Evolutionary conservation across 75 land plant species (phyloP).

Genomic region (Adiantum capillusveneris): DNA sequence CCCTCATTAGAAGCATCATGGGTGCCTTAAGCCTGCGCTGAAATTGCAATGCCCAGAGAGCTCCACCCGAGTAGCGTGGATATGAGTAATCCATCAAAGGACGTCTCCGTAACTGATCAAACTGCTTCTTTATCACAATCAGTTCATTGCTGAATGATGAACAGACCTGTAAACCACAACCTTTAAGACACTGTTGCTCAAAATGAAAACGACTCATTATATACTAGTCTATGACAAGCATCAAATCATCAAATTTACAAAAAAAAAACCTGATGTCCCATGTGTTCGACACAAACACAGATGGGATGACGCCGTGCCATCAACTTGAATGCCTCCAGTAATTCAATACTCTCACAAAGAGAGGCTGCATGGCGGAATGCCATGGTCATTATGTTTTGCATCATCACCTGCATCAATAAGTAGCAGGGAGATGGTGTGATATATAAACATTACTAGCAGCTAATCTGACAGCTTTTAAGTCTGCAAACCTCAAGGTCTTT

Average conservation of each 20-base stretch:
- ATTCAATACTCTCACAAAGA: conserved; percentile 23
- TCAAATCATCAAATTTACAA: background rate
- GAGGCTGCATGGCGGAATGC: conserved; percentile 29
- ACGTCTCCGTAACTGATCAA: conserved; percentile 23
- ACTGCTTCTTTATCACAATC: conserved; percentile 21
- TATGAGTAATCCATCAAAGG: conserved; percentile 33
- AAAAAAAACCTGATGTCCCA: conserved; percentile 17
- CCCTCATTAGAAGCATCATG: conserved; percentile 22
- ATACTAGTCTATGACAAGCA: too few species aligned
- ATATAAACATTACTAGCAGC: background rate
- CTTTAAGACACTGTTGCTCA: too few species aligned
- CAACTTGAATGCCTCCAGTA: conserved; percentile 27
- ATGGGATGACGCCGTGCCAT: conserved; percentile 23
- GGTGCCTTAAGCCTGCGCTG: conserved; percentile 24
- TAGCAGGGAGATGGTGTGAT: background rate
- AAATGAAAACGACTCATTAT: background rate
- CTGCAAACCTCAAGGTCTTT: conserved; percentile 27
- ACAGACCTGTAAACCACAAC: conserved; percentile 16
- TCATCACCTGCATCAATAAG: conserved; percentile 13
- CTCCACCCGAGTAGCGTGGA: conserved; percentile 25
- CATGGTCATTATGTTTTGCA: conserved; percentile 21
- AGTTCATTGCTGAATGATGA: conserved; percentile 17
- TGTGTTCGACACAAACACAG: conserved; percentile 19
- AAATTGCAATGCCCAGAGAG: conserved; percentile 30
- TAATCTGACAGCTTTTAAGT: background rate